Conservation (phyloP, 768 basidiomycete species). For the Rossbeevera mucosa region DNA sequence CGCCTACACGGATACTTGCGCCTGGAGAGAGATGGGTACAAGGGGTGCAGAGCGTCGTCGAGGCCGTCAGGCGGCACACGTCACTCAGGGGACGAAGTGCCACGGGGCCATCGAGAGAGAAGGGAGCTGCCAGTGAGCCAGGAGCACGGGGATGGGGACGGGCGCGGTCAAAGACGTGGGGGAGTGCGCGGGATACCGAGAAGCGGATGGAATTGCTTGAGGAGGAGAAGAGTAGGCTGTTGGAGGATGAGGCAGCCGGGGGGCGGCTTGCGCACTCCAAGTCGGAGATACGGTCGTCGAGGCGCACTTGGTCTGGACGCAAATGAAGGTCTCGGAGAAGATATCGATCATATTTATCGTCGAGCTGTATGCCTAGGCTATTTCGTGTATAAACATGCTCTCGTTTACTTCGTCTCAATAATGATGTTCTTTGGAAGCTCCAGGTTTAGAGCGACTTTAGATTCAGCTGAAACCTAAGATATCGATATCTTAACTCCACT, state of each 20-base stretch:
- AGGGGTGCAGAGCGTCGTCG: conserved; percentile 37
- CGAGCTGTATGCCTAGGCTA: background rate
- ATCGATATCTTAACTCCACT: background rate
- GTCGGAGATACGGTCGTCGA: conserved; percentile 23
- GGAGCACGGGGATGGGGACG: background rate
- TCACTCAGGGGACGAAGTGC: conserved; percentile 4
- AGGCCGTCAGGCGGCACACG: conserved; percentile 22
- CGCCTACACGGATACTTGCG: conserved; percentile 4
- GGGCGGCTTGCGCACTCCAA: conserved; percentile 20
- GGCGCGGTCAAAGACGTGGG: background rate
- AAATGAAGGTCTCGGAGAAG: conserved; percentile 9
- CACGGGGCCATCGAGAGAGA: background rate
- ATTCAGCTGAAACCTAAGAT: no score
- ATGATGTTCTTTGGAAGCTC: background rate
- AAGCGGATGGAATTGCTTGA: conserved; percentile 9
- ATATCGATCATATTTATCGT: no score
- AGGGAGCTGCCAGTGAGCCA: background rate
- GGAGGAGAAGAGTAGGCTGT: conserved; percentile 19
- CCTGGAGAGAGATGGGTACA: conserved; percentile 32
- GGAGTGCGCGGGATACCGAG: background rate
- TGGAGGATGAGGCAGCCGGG: conserved; percentile 13
- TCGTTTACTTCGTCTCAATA: background rate
- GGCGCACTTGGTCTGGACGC: conserved; percentile 8
- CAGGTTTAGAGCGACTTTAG: background rate
- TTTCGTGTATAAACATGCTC: background rate